Base-by-base conservation (phyloP, 495 filamentous ascomycete species). In the Trichoderma asperelloides region DNA sequence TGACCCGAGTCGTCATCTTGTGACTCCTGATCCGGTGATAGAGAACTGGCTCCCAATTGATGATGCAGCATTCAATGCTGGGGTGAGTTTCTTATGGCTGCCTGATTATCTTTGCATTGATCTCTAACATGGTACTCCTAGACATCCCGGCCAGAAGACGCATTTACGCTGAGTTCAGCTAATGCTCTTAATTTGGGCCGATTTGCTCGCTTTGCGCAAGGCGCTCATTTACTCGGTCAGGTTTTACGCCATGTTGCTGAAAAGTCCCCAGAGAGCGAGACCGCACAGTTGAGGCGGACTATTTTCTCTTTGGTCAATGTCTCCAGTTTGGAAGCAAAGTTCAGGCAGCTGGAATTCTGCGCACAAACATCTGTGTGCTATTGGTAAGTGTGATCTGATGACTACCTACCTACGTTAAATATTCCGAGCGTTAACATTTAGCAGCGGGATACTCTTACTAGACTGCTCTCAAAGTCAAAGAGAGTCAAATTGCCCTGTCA, bases 31-130 rank as follows among this genome's bases (percentile, higher is more conserved):
- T 66, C 81, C 81, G 41, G 68, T 70, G 15, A 68, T 77, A 0
- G 72, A 78, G 28, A 70, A 71, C 13, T 45, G 74, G 21, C 74
- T 85, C 1, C 83, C 83, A 5, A 74, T 75, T 2, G 75, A 81
- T 64, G 83, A 84, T 68, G 63, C 66, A 12, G 72, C 74, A 27
- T 84, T 60, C 6, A 30, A 60, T 30, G n/a, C 30, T 27, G 55
- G 55, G 16, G 55, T 60, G 2, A 60, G 55, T 60, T 9, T 0
- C 23, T 15, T 47, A n/a, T n/a, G 16, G 47, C 18, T 51, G 15
- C 23, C 21, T 0, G 6, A 27, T 16, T 0, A 25, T 27, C 2
- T 60, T 7, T 0, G 7, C 23, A 30, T 16, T 12, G 2, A 33
- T 27, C 2, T 51, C 23, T 60, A 30, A 60, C 55, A 60, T 30